Evolutionary conservation across 2,329 filamentous ascomycete species (phyloP), one percentile per base, ranked within the genome.

Genomic region (Diplodia intermedia): DNA sequence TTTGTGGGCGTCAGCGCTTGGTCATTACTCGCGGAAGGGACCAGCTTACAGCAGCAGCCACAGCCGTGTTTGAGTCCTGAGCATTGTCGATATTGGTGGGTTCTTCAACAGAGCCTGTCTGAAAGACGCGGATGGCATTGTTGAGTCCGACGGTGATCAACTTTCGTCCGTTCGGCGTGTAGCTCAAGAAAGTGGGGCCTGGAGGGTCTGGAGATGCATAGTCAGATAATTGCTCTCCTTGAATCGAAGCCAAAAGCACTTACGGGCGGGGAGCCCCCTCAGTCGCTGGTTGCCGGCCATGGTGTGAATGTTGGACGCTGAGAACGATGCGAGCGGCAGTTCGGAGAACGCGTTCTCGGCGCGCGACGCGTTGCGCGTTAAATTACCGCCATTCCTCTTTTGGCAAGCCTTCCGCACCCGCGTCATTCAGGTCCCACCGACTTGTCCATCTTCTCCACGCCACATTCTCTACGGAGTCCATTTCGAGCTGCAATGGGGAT

Each of bases 61-160:
- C 88, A 38, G 90, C 89, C 23, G 91, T 85, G 76, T 97, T 97
- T 71, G 92, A 90, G 73, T 97, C 94, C 69, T 91, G 91, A 66
- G 91, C 93, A 71, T 97, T 93, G 77, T 98, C 94, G 68, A 99
- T 90, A 68, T 94, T 97, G 69, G 88, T 89, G 11, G 96, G 95
- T 78, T 99, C 95, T 73, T 93, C 94, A 81, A 97, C 91, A 49
- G 91, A 95, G 69, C 92, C 93, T 15, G 94, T 95, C 72, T 90
- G 92, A 83, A 97, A 99, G 61, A 98, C 88, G 61, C 96, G 91
- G 75, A 97, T 93, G 8, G 92, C 93, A 75, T 96, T 96, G 82
- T 98, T 97, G 69, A 92, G 91, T 71, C 95, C 95, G 69, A 93
- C 94, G 12, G 95, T 98, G 72, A 98, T 88, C 68, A 99, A 86